Percentiles rank a stretch among this genome's conserved stretches.
Evolutionary conservation across 2,329 filamentous ascomycete genomes (phyloP).

Genomic region (Penicillium sp.): DNA sequence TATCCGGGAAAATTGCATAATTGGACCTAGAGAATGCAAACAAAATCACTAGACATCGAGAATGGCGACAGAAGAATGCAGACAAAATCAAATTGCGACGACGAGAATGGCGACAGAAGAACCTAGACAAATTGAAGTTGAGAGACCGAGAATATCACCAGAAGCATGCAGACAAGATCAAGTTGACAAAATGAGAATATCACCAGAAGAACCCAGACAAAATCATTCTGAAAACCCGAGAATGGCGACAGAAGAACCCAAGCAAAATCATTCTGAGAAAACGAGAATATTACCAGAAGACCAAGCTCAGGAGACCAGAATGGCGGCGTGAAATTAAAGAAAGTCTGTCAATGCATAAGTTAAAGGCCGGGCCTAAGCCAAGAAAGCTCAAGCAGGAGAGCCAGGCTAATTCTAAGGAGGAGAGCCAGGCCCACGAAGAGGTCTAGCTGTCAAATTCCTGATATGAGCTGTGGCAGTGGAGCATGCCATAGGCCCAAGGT

Average conservation of each 20-base stretch:
- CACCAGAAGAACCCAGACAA: background rate
- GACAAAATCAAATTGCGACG: background rate
- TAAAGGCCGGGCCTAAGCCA: background rate
- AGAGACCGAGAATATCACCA: accelerated
- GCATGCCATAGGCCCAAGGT: background rate
- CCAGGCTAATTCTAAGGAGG: background rate
- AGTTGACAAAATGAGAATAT: accelerated
- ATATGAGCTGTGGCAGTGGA: background rate
- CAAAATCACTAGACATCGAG: background rate
- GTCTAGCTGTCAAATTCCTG: background rate
- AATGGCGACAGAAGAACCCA: background rate
- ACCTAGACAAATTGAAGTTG: background rate
- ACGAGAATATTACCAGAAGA: background rate
- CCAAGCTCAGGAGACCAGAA: background rate
- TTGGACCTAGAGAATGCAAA: background rate
- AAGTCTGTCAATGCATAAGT: background rate
- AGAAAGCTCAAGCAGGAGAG: background rate
- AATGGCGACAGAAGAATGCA: background rate
- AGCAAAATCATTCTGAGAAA: accelerated
- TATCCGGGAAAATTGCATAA: background rate
- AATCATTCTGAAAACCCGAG: no score
- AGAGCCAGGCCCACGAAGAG: background rate
- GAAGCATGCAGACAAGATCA: background rate
- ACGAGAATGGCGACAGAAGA: background rate
- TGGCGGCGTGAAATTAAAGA: background rate